Conservation (phyloP, 2,329 filamentous ascomycete species). For the Colletotrichum agaves region DNA sequence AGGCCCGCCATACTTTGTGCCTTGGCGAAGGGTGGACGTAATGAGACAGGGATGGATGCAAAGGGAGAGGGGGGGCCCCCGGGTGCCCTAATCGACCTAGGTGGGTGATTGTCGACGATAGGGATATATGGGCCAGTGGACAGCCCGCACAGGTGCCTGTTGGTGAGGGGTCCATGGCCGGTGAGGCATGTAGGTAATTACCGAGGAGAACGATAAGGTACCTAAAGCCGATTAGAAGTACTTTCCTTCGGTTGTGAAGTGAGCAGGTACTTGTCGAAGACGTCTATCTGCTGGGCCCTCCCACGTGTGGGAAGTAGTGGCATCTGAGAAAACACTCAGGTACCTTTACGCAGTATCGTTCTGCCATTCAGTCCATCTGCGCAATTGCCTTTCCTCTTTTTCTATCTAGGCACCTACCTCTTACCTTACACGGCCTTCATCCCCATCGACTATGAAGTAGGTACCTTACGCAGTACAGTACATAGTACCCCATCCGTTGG, state of each 20-base stretch:
- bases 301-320: slow-evolving; percentile 34
- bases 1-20: neutral
- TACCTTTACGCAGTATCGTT: neutral
- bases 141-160: neutral
- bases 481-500: neutral
- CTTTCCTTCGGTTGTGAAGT: neutral
- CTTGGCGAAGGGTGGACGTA: slow-evolving; percentile 23
- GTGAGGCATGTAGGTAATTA: slow-evolving; percentile 8
- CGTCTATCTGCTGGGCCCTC: neutral
- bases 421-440: no score
- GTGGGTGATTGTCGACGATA: neutral
- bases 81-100: no score
- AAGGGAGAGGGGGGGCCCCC: no score
- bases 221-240: slow-evolving; percentile 2
- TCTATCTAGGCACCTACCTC: neutral
- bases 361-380: neutral
- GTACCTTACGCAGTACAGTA: no score
- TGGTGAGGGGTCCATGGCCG: neutral
- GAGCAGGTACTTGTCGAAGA: slow-evolving; percentile 5
- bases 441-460: no score
- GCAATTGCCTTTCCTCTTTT: slow-evolving; percentile 4
- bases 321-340: slow-evolving; percentile 27
- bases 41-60: slow-evolving; percentile 10
- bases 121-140: neutral
- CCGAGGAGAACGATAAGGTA: slow-evolving; percentile 11